Conservation (phyloP, 2,329 filamentous ascomycete species). For the Cladosporium oxysporum region DNA sequence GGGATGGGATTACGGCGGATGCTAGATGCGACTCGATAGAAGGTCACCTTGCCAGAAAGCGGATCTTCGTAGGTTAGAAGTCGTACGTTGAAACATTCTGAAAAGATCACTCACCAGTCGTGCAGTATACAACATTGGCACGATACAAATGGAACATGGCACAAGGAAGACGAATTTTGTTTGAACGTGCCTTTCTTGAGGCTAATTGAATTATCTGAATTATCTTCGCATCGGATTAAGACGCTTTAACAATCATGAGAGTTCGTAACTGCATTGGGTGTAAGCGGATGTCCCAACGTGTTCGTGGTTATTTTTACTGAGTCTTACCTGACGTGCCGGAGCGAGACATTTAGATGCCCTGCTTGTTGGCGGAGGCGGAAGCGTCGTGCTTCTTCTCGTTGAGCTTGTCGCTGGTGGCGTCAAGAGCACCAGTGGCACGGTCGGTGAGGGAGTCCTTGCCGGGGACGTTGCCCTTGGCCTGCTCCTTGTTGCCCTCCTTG, state of each 20-base stretch:
- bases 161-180: neutral
- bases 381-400: slow-evolving; percentile 55
- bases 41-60: neutral
- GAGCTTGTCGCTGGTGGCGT: slow-evolving; percentile 55
- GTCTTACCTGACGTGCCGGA: neutral
- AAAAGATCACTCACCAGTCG: neutral
- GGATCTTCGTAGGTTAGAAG: neutral
- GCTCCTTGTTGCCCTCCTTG: slow-evolving; percentile 70
- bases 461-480: slow-evolving; percentile 60
- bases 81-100: neutral
- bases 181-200: slow-evolving; percentile 13
- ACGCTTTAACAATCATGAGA: slow-evolving; percentile 16
- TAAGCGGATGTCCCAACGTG: neutral
- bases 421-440: slow-evolving; percentile 56
- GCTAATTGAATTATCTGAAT: slow-evolving; percentile 15
- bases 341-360: slow-evolving; percentile 31
- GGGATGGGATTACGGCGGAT: neutral
- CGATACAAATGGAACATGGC: neutral
- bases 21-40: neutral
- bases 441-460: slow-evolving; percentile 54
- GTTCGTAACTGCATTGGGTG: slow-evolving; percentile 3
- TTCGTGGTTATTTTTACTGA: no score
- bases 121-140: neutral
- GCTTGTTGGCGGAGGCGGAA: slow-evolving; percentile 53
- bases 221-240: slow-evolving; percentile 11